Conservation (phyloP, 805 yeast species). For the Lipomyces orientalis region DNA sequence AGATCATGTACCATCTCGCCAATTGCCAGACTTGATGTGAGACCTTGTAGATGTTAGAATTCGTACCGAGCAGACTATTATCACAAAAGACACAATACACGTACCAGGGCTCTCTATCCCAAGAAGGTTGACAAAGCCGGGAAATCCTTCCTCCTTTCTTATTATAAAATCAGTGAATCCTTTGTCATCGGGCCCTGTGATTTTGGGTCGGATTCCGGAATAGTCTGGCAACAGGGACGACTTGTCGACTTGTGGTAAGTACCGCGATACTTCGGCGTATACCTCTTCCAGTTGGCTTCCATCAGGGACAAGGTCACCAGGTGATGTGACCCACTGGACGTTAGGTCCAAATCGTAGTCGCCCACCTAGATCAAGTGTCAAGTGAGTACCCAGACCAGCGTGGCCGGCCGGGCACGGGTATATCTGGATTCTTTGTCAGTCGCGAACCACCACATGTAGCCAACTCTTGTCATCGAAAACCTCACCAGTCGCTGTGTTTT, state of each 20-base stretch:
- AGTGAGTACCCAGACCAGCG: constrained; percentile 84
- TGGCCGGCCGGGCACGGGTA: constrained; percentile 80
- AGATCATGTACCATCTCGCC: constrained; percentile 66
- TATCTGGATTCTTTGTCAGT: constrained; percentile 43
- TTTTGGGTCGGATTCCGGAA: constrained; percentile 84
- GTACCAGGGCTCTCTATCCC: constrained; percentile 81
- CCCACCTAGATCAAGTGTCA: constrained; percentile 83
- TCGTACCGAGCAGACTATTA: background rate
- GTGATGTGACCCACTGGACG: constrained; percentile 68
- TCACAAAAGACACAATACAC: background rate
- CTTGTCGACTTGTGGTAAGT: constrained; percentile 64
- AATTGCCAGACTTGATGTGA: constrained; percentile 82
- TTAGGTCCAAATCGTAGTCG: constrained; percentile 88
- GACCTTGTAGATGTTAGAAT: constrained; percentile 51
- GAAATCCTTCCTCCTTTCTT: constrained; percentile 68
- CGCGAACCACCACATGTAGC: background rate
- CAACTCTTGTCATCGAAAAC: background rate
- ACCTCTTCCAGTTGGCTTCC: constrained; percentile 59
- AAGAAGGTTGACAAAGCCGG: constrained; percentile 78
- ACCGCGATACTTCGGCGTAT: constrained; percentile 60
- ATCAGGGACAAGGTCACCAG: constrained; percentile 44
- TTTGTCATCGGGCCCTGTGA: constrained; percentile 53
- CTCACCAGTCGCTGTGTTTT: constrained; percentile 55
- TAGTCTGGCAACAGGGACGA: constrained; percentile 68
- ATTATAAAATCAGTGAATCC: constrained; percentile 76